A percentile compares a stretch with the other conserved stretches of the same genome.
Conservation (phyloP, 345 rosid species). For the Populus tremula region DNA sequence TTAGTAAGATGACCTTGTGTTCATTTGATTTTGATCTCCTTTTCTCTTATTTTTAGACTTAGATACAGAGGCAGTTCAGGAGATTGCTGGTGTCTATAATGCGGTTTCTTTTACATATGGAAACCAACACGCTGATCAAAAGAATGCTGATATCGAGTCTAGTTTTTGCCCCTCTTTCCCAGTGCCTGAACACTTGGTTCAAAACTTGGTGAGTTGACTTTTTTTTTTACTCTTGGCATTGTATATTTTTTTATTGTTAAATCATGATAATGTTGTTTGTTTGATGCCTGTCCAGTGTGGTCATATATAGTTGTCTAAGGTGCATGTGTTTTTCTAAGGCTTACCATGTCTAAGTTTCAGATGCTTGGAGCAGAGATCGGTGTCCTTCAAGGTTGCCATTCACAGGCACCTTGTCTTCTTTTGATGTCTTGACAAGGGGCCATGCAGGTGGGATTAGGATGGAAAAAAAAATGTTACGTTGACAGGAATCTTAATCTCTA, state of each 20-base stretch:
- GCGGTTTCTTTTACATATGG: slow-evolving; percentile 80
- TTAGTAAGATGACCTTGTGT: background rate
- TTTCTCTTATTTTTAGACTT: slow-evolving; percentile 39
- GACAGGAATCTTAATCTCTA: slow-evolving; percentile 47
- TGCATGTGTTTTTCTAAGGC: slow-evolving; percentile 95
- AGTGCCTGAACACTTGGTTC: slow-evolving; percentile 67
- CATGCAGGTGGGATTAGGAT: slow-evolving; percentile 96
- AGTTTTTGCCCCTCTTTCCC: slow-evolving; percentile 70
- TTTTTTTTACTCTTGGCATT: slow-evolving; percentile 11
- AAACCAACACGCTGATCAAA: slow-evolving; percentile 38
- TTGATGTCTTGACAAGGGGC: slow-evolving; percentile 92
- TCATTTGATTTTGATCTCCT: slow-evolving; percentile 15
- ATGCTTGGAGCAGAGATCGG: slow-evolving; percentile 87
- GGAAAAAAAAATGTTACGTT: slow-evolving; percentile 57
- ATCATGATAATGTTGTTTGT: slow-evolving; percentile 34
- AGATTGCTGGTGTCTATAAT: slow-evolving; percentile 39
- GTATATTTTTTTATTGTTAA: slow-evolving; percentile 11
- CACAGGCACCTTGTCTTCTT: slow-evolving; percentile 89
- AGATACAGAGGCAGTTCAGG: slow-evolving; percentile 39
- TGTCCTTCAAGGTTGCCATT: slow-evolving; percentile 67
- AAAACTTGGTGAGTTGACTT: slow-evolving; percentile 62
- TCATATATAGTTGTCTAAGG: slow-evolving; percentile 57
- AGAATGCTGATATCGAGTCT: slow-evolving; percentile 45
- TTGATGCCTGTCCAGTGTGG: slow-evolving; percentile 52
- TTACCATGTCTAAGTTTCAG: slow-evolving; percentile 99